These are phyloP conservation scores for Colletotrichum godetiae DNA, from an alignment of 2,329 filamentous ascomycete genomes.

Conservation along the genomic window DNA sequence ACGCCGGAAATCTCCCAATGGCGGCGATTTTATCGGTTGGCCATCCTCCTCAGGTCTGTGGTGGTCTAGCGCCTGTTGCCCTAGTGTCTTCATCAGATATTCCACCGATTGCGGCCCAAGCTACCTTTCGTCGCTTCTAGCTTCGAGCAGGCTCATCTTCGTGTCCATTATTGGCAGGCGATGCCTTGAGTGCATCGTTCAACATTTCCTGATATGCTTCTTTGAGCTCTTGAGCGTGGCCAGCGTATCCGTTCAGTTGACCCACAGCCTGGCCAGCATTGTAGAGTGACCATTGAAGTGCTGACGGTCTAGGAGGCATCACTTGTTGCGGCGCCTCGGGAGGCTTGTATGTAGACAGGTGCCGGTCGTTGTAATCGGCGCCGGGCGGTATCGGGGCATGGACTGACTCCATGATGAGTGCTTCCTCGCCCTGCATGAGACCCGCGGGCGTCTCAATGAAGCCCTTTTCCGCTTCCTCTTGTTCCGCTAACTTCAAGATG, in stretches of 20 bases:
- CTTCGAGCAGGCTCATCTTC: background rate
- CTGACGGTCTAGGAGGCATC: constrained; percentile 5
- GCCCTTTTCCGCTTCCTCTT: constrained; percentile 8
- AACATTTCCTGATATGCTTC: constrained; percentile 35
- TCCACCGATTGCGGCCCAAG: background rate
- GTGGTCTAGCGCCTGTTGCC: background rate
- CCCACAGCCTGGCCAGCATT: constrained; percentile 35
- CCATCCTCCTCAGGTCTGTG: background rate
- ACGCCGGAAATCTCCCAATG: too few relatives aligned
- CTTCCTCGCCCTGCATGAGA: constrained; percentile 8
- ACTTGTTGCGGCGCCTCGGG: constrained; percentile 4
- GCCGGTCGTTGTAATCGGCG: constrained; percentile 14
- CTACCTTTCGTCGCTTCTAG: background rate
- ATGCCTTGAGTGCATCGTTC: constrained; percentile 24
- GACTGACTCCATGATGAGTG: constrained; percentile 15
- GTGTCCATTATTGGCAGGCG: background rate
- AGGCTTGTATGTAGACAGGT: constrained; percentile 12
- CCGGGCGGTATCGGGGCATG: constrained; percentile 3
- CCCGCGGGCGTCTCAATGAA: constrained; percentile 4
- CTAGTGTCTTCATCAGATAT: background rate
- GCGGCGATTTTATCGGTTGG: background rate
- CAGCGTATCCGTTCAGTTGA: constrained; percentile 38
- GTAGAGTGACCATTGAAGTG: constrained; percentile 36
- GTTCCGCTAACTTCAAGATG: constrained; percentile 40
- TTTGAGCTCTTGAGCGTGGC: constrained; percentile 39